These are phyloP conservation scores for Zymoseptoria brevis DNA, from an alignment of 2,329 filamentous ascomycete genomes.

Conservation along the genomic window DNA sequence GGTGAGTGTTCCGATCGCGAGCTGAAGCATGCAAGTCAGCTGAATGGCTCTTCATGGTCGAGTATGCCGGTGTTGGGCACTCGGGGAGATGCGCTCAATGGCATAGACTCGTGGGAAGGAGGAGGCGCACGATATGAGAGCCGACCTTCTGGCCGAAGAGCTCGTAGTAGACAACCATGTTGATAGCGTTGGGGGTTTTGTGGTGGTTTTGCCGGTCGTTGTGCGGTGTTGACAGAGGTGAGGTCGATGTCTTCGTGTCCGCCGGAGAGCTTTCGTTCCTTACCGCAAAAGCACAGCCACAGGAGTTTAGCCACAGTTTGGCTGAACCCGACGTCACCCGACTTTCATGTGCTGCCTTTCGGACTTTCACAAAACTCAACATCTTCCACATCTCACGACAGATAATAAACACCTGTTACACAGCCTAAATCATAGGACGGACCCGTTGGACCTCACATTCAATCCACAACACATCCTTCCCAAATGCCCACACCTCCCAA, in stretches of 20 bases:
- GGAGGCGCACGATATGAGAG: conserved; percentile 43
- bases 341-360: not conserved
- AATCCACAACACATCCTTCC: not conserved
- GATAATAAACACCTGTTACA: too few species aligned
- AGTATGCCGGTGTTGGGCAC: not conserved
- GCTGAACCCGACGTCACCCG: not conserved
- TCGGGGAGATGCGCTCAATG: not conserved
- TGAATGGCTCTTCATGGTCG: not conserved
- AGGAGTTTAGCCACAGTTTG: too few species aligned
- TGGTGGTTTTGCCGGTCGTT: conserved; percentile 1
- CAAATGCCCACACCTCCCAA: not conserved
- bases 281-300: not conserved
- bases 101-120: not conserved
- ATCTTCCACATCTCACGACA: not conserved
- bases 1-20: conserved; percentile 52
- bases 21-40: conserved; percentile 34
- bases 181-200: conserved; percentile 11
- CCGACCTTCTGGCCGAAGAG: conserved; percentile 46
- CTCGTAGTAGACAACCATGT: conserved; percentile 47
- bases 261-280: conserved; percentile 1
- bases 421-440: too few species aligned
- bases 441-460: not conserved
- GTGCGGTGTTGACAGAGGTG: conserved; percentile 4
- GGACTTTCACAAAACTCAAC: not conserved
- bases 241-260: conserved; percentile 4